phyloP scores from a whole-genome alignment of 306 rosid genomes.

The Cicer yamashitae region DNA sequence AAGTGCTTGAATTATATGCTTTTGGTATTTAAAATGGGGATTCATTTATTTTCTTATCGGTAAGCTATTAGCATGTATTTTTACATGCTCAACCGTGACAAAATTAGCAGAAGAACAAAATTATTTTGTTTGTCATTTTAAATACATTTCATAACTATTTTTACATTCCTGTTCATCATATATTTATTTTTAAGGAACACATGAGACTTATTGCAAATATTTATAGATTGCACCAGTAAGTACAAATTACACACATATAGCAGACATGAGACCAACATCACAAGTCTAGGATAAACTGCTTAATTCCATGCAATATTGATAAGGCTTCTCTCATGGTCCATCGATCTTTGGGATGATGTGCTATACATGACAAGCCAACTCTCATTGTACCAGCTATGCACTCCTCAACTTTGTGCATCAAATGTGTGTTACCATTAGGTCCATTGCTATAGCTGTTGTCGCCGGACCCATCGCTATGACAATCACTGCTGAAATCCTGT shows the following conservation, averaged over 20 bases:
- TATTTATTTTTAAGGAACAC: not conserved
- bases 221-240: not conserved
- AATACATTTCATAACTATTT: not conserved
- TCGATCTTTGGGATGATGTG: constrained; percentile 47
- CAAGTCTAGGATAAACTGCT: constrained; percentile 3
- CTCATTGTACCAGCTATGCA: constrained; percentile 33
- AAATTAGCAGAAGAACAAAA: too few relatives aligned
- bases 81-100: too few relatives aligned
- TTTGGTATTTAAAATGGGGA: too few relatives aligned
- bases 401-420: constrained; percentile 33
- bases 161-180: not conserved
- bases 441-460: not conserved
- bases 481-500: constrained; percentile 8
- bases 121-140: not conserved
- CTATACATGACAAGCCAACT: constrained; percentile 46
- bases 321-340: constrained; percentile 46
- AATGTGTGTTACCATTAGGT: not conserved
- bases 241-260: not conserved
- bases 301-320: constrained; percentile 39
- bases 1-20: too few relatives aligned
- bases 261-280: not conserved
- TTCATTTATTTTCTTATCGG: too few relatives aligned
- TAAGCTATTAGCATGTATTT: too few relatives aligned
- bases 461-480: not conserved
- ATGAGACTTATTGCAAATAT: not conserved